Conservation (phyloP, 2,329 filamentous ascomycete species). For the Xylaria sp. region DNA sequence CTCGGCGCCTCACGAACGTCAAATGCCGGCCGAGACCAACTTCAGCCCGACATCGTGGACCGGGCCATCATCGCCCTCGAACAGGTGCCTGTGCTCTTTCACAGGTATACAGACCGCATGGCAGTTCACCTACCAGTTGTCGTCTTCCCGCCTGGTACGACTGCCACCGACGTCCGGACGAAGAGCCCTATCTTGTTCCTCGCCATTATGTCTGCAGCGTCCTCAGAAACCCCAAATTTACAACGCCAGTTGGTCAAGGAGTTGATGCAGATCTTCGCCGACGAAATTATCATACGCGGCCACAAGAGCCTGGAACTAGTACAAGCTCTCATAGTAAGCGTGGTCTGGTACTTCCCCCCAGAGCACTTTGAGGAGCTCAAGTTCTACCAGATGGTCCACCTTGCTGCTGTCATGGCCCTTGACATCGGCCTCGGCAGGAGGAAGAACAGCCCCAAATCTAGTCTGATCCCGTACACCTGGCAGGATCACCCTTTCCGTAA, state of each 20-base stretch:
- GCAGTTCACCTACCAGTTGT: conserved; percentile 71
- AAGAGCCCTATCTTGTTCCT: conserved; percentile 75
- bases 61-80: conserved; percentile 68
- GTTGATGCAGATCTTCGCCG: conserved; percentile 77
- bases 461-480: conserved; percentile 55
- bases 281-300: conserved; percentile 78
- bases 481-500: conserved; percentile 57
- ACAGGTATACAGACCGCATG: conserved; percentile 70
- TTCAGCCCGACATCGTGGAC: conserved; percentile 65
- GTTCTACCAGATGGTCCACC: conserved; percentile 88
- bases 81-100: conserved; percentile 65
- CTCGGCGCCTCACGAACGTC: conserved; percentile 37
- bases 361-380: conserved; percentile 87
- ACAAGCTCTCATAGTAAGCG: conserved; percentile 78
- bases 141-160: conserved; percentile 66
- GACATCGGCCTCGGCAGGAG: conserved; percentile 77
- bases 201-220: conserved; percentile 74
- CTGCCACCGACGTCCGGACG: conserved; percentile 65
- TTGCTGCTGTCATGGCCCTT: conserved; percentile 83
- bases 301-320: conserved; percentile 87
- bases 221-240: conserved; percentile 64
- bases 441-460: conserved; percentile 51
- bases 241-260: conserved; percentile 75
- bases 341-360: conserved; percentile 88
- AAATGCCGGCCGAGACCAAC: conserved; percentile 42